Evolutionary conservation across 176 grass and related monocot genomes (phyloP).

Genomic region (Rhynchospora breviuscula): DNA sequence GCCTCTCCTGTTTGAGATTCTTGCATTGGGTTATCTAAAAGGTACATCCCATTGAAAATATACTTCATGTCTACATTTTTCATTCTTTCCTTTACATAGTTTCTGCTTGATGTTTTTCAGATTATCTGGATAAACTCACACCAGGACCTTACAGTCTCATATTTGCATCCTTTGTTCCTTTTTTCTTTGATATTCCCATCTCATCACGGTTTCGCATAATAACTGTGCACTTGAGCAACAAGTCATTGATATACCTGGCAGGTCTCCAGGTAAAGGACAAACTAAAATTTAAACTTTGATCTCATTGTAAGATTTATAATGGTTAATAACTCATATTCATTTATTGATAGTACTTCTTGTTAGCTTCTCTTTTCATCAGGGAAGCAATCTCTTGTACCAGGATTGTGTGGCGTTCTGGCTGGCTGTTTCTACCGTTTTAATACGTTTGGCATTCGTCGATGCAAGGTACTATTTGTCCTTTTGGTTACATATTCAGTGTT

Average conservation of each 20-base stretch:
- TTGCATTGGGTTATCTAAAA: conserved; percentile 75
- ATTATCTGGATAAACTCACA: conserved; percentile 47
- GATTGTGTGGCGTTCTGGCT: conserved; percentile 69
- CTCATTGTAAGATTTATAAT: background rate
- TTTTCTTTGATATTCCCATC: conserved; percentile 91
- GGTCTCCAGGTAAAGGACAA: conserved; percentile 70
- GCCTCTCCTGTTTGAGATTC: conserved; percentile 62
- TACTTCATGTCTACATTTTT: conserved; percentile 7
- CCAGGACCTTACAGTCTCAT: conserved; percentile 91
- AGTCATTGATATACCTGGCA: conserved; percentile 89
- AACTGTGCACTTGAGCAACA: conserved; percentile 57
- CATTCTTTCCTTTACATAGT: conserved; percentile 5
- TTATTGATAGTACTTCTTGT: background rate
- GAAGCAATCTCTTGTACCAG: conserved; percentile 68
- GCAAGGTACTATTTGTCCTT: conserved; percentile 54
- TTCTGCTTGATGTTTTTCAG: conserved; percentile 33
- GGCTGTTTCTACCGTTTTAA: conserved; percentile 75
- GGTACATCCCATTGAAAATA: conserved; percentile 24
- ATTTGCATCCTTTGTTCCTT: conserved; percentile 89
- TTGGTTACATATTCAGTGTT: background rate
- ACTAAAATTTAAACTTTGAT: background rate
- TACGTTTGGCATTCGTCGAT: conserved; percentile 72
- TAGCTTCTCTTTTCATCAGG: conserved; percentile 89
- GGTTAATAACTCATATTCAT: conserved; percentile 33
- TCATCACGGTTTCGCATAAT: conserved; percentile 74